Base-by-base conservation (phyloP, 1,284 basidiomycete genomes). In the Cerioporus squamosus region DNA sequence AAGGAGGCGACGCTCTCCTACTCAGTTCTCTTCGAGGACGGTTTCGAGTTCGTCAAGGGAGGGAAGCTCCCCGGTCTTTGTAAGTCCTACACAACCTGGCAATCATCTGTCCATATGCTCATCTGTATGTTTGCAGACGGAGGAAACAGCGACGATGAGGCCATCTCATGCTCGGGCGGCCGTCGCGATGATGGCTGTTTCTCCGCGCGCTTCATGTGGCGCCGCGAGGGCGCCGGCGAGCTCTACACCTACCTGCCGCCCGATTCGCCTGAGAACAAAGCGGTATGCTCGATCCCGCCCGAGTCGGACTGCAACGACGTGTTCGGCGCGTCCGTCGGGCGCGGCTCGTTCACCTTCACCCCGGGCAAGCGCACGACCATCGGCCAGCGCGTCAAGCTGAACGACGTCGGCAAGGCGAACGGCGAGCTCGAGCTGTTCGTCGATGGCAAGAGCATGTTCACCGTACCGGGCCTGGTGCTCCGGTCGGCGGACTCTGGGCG, bases 281-380 rank as follows among this genome's bases (percentile, higher is more conserved):
- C 74, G 0, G 74, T 90, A 2, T 92, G 88, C 70, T 59, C 71
- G 3, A 79, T 83, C 24, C 71, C 78, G 43, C 77, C 80, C 1
- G 67, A 72, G 31, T 87, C 87, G 0, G 78, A 79, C 17, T 91
- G 90, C 72, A 81, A 88, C 65, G 69, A 79, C 2, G 70, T 70
- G 3, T 91, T 90, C 66, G 90, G 90, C 9, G 75, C 88, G 47
- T 87, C 86, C 8, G 77, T 94, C 64, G 90, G 90, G 10, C 82
- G 92, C 24, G 90, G 90, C 2, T 75, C 85, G 0, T 94, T 90
- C 79, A 70, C 64, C 3, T 93, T 83, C 75, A 73, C 77, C 7
- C 66, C 75, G 3, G 89, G 88, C 2, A 73, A 67, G 42, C 90
- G 89, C 86, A 90, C 86, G 50, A 78, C 72, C 22, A 74, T 91